Conservation (phyloP, 306 rosid genomes). For the Abrus precatorius region DNA sequence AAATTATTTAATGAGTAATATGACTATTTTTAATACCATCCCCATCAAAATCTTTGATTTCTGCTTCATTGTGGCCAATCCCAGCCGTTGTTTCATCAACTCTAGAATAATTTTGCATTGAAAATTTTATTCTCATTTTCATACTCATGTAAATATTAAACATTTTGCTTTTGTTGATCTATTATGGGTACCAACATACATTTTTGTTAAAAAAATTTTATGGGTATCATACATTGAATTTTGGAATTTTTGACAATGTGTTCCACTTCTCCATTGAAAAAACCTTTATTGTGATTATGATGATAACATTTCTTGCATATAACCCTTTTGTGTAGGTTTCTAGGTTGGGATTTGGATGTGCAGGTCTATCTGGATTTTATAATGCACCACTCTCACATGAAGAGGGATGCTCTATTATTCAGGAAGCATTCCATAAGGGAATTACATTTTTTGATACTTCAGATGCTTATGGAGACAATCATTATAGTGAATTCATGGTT, state of each 20-base stretch:
- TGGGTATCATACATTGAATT: neutral
- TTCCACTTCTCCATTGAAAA: neutral
- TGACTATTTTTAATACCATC: neutral
- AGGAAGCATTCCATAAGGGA: slow-evolving; percentile 72
- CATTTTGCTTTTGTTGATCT: too few relatives aligned
- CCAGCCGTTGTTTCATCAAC: neutral
- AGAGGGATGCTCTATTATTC: slow-evolving; percentile 68
- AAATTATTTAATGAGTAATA: too few relatives aligned
- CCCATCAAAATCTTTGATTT: neutral
- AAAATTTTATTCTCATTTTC: too few relatives aligned
- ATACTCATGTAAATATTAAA: too few relatives aligned
- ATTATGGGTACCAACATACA: neutral
- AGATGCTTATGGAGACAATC: slow-evolving; percentile 64
- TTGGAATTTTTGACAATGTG: neutral
- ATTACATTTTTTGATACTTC: slow-evolving; percentile 81
- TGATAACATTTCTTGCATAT: neutral
- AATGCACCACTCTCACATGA: slow-evolving; percentile 75
- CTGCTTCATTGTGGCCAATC: neutral
- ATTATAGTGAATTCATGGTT: slow-evolving; percentile 78
- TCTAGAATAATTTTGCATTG: neutral
- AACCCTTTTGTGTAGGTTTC: slow-evolving; percentile 66
- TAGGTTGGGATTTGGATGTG: slow-evolving; percentile 86
- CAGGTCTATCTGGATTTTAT: slow-evolving; percentile 71
- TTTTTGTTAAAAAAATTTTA: too few relatives aligned
- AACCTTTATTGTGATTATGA: too few relatives aligned